Evolutionary conservation across 495 filamentous ascomycete species (phyloP).

Genomic region (Neurospora discreta): DNA sequence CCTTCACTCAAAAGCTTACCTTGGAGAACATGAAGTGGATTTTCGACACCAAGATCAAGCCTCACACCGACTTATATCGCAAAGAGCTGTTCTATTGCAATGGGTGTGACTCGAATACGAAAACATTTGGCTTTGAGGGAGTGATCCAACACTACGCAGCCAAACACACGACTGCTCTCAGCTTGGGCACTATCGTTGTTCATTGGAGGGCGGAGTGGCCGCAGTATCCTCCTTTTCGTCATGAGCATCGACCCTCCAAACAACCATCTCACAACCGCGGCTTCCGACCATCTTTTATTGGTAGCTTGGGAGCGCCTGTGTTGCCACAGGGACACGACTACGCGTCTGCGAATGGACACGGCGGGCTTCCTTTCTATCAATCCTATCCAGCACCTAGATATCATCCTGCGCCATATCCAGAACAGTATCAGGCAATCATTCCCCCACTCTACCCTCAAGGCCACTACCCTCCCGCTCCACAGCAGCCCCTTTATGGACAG

Average conservation of each 20-base stretch:
- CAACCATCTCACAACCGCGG: conserved; percentile 1
- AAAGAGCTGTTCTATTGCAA: conserved; percentile 69
- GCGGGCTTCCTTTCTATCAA: conserved; percentile 20
- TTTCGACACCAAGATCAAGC: conserved; percentile 64
- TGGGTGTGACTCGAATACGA: conserved; percentile 48
- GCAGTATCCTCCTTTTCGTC: conserved; percentile 55
- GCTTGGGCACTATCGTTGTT: conserved; percentile 55
- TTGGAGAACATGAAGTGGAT: conserved; percentile 82
- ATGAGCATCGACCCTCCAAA: conserved; percentile 37
- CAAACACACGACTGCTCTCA: conserved; percentile 61
- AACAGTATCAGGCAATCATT: conserved; percentile 19
- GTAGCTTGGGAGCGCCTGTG: not conserved
- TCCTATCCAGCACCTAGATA: conserved; percentile 29
- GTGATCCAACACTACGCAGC: conserved; percentile 72
- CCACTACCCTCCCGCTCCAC: conserved; percentile 19
- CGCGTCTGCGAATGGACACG: conserved; percentile 13
- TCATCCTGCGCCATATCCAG: conserved; percentile 24
- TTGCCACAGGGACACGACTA: conserved; percentile 24
- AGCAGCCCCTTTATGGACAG: conserved; percentile 21
- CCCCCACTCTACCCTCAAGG: conserved; percentile 19
- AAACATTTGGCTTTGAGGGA: conserved; percentile 62
- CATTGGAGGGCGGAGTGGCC: conserved; percentile 77
- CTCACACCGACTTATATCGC: conserved; percentile 44
- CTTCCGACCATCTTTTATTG: not conserved
- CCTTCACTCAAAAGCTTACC: conserved; percentile 47